Percentiles rank a stretch among this genome's conserved stretches.
Conservation (phyloP, 2,329 filamentous ascomycete species). For the Aspergillus sp. region DNA sequence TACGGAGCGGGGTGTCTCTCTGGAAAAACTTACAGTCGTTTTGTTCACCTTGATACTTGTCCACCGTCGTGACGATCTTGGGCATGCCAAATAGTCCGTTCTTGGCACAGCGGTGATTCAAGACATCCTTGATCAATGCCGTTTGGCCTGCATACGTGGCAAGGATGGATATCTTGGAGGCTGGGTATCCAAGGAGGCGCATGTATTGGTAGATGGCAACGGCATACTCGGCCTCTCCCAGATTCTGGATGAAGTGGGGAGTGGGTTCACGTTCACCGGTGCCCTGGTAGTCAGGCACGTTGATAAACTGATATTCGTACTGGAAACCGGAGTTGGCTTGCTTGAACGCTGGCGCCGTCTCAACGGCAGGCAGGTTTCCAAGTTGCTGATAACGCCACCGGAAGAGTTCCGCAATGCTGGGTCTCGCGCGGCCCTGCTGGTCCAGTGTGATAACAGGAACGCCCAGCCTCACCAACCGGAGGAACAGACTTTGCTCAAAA, state of each 20-base stretch:
- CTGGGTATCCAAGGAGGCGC: constrained; percentile 90
- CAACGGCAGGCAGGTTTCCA: constrained; percentile 74
- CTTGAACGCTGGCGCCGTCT: constrained; percentile 69
- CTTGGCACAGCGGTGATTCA: constrained; percentile 77
- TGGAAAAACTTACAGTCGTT: constrained; percentile 78
- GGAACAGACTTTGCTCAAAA: constrained; percentile 92
- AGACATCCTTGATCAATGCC: constrained; percentile 83
- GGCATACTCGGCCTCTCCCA: constrained; percentile 95
- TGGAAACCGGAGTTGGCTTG: constrained; percentile 87
- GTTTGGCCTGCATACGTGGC: constrained; percentile 92
- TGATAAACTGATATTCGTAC: constrained; percentile 95
- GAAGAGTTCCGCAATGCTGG: constrained; percentile 85
- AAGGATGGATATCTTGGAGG: constrained; percentile 79
- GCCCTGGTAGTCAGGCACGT: constrained; percentile 91
- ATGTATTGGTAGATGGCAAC: constrained; percentile 97
- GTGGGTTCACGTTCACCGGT: constrained; percentile 84
- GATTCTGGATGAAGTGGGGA: constrained; percentile 93
- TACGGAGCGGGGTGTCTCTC: not conserved
- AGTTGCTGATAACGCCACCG: constrained; percentile 87
- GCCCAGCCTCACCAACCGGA: constrained; percentile 82
- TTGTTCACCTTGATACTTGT: constrained; percentile 99
- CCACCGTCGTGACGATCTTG: constrained; percentile 87
- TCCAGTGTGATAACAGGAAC: constrained; percentile 90
- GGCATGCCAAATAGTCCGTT: constrained; percentile 87
- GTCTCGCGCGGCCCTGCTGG: constrained; percentile 86